A percentile compares a stretch with the other conserved stretches of the same genome.
These are phyloP conservation scores for Ogataea ganodermae DNA, from an alignment of 805 yeast genomes.

Conservation along the genomic window DNA sequence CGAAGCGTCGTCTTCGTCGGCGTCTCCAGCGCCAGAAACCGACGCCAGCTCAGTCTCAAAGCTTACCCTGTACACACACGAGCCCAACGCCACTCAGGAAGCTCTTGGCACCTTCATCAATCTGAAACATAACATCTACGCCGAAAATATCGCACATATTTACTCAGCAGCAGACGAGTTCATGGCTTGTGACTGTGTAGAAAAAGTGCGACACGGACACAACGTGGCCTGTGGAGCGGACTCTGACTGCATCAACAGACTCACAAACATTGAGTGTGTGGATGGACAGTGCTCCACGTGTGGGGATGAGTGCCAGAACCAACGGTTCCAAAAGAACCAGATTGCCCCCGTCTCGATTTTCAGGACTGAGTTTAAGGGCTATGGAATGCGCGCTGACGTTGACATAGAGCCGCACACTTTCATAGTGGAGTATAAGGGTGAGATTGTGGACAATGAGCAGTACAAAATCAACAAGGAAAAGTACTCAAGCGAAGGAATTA, in stretches of 20 bases:
- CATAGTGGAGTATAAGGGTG: constrained; percentile 91
- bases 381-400: constrained; percentile 75
- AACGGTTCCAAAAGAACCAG: constrained; percentile 77
- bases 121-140: constrained; percentile 62
- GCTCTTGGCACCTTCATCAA: constrained; percentile 61
- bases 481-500: constrained; percentile 67
- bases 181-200: constrained; percentile 89
- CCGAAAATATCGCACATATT: constrained; percentile 60
- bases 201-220: constrained; percentile 45
- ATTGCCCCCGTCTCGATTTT: constrained; percentile 82
- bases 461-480: constrained; percentile 73
- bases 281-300: constrained; percentile 63
- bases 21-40: constrained; percentile 24
- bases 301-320: constrained; percentile 81
- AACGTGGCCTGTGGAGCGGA: constrained; percentile 79
- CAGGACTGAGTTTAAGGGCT: constrained; percentile 82
- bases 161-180: constrained; percentile 68
- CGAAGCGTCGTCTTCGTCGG: constrained; percentile 17
- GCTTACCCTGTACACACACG: constrained; percentile 37
- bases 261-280: constrained; percentile 90
- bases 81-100: constrained; percentile 64
- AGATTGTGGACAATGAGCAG: constrained; percentile 79
- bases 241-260: constrained; percentile 87
- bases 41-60: not conserved
- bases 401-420: constrained; percentile 64